Conservation (phyloP, 2,329 filamentous ascomycete species). For the Aphanoascus verrucosus region DNA sequence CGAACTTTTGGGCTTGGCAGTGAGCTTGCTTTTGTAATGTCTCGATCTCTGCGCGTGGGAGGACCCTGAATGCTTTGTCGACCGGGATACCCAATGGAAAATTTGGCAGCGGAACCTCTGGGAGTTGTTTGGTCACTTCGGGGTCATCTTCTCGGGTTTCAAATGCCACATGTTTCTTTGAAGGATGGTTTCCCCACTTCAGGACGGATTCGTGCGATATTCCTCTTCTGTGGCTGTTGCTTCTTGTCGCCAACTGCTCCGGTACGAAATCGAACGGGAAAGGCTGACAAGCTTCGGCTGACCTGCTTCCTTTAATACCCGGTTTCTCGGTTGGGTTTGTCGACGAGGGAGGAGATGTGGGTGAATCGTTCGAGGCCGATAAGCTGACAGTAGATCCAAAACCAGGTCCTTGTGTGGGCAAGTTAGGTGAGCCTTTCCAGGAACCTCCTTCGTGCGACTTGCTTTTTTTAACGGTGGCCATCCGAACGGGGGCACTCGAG, state of each 20-base stretch:
- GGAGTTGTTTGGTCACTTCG: constrained; percentile 5
- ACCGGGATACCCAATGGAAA: constrained; percentile 19
- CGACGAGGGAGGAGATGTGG: not conserved
- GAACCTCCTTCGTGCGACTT: not conserved
- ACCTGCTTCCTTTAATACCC: not conserved
- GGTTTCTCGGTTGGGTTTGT: not conserved
- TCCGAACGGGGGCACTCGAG: constrained; percentile 3
- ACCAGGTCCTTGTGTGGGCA: not conserved
- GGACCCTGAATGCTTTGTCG: constrained; percentile 15
- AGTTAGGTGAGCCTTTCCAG: constrained; percentile 6
- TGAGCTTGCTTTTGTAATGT: constrained; percentile 20
- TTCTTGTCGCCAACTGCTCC: not conserved
- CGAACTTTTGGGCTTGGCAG: constrained; percentile 20
- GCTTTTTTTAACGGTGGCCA: not conserved
- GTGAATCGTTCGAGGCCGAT: not conserved
- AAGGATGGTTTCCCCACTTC: constrained; percentile 1
- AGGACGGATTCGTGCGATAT: constrained; percentile 8
- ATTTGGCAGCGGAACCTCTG: constrained; percentile 4
- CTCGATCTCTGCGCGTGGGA: constrained; percentile 19
- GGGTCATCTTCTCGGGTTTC: not conserved
- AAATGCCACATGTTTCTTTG: constrained; percentile 3
- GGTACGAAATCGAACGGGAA: not conserved
- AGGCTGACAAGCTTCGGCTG: not conserved
- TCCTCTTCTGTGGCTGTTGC: constrained; percentile 6
- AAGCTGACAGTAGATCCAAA: not conserved